A percentile compares a stretch with the other conserved stretches of the same genome.
phyloP scores from a whole-genome alignment of 768 basidiomycete species.

The Phallus indusiatus region DNA sequence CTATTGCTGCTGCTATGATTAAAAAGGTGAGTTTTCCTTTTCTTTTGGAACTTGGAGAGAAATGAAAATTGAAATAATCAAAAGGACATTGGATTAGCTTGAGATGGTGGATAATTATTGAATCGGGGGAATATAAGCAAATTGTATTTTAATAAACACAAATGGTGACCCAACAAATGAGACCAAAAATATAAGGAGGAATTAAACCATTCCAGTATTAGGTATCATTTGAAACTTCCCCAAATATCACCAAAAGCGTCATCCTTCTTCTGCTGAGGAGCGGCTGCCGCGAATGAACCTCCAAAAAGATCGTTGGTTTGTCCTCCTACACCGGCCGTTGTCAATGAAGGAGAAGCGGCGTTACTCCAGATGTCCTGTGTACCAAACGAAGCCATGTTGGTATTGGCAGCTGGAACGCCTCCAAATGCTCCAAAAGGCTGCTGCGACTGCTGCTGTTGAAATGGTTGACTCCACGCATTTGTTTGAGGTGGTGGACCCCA shows the following conservation, averaged over 20 bases:
- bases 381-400: slow-evolving; percentile 13
- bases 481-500: slow-evolving; percentile 25
- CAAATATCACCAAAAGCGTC: slow-evolving; percentile 78
- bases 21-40: slow-evolving; percentile 50
- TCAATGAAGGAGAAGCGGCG: slow-evolving; percentile 17
- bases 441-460: slow-evolving; percentile 23
- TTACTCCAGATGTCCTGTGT: slow-evolving; percentile 56
- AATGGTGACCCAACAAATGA: neutral
- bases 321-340: slow-evolving; percentile 4
- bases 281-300: slow-evolving; percentile 23
- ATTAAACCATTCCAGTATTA: neutral
- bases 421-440: slow-evolving; percentile 29
- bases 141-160: neutral
- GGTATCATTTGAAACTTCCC: slow-evolving; percentile 65
- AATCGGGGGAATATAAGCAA: neutral
- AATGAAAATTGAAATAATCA: neutral
- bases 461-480: slow-evolving; percentile 28
- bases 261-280: slow-evolving; percentile 49
- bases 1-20: slow-evolving; percentile 65
- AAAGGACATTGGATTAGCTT: neutral
- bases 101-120: neutral
- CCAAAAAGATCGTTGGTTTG: slow-evolving; percentile 23
- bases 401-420: slow-evolving; percentile 21
- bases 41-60: neutral
- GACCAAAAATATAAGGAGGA: neutral